Conservation (phyloP, 495 filamentous ascomycete genomes). For the Physcia stellaris region DNA sequence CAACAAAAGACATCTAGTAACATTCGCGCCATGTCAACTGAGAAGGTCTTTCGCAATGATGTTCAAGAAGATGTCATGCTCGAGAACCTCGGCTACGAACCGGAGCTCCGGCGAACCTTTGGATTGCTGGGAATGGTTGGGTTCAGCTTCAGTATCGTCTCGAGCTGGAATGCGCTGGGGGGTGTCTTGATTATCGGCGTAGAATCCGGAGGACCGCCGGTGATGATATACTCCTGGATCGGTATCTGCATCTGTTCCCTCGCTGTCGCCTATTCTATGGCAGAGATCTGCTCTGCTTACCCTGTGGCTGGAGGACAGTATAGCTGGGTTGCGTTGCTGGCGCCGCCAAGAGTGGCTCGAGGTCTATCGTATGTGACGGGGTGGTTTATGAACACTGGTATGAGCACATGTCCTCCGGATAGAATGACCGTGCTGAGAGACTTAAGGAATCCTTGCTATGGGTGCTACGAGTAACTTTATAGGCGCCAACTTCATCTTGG, state of each 20-base stretch:
- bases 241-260: slow-evolving; percentile 35
- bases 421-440: neutral
- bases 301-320: slow-evolving; percentile 43
- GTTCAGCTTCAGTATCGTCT: slow-evolving; percentile 47
- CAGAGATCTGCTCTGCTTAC: slow-evolving; percentile 44
- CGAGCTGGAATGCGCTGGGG: slow-evolving; percentile 42
- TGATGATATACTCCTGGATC: slow-evolving; percentile 45
- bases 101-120: slow-evolving; percentile 44
- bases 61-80: slow-evolving; percentile 29
- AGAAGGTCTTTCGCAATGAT: slow-evolving; percentile 17
- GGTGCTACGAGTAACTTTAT: slow-evolving; percentile 45
- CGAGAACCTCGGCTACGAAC: slow-evolving; percentile 36
- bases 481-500: slow-evolving; percentile 39
- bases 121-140: slow-evolving; percentile 46
- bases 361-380: slow-evolving; percentile 35
- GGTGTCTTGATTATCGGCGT: slow-evolving; percentile 44
- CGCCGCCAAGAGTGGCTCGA: slow-evolving; percentile 35
- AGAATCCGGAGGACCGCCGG: slow-evolving; percentile 38
- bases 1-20: no score
- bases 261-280: slow-evolving; percentile 42
- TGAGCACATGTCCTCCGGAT: slow-evolving; percentile 5
- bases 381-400: slow-evolving; percentile 40
- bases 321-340: slow-evolving; percentile 42
- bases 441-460: slow-evolving; percentile 38
- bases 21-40: neutral